Evolutionary conservation across 768 basidiomycete species (phyloP), one percentile per base, ranked within the genome.

Genomic region (Hemileccinum rubropunctum): DNA sequence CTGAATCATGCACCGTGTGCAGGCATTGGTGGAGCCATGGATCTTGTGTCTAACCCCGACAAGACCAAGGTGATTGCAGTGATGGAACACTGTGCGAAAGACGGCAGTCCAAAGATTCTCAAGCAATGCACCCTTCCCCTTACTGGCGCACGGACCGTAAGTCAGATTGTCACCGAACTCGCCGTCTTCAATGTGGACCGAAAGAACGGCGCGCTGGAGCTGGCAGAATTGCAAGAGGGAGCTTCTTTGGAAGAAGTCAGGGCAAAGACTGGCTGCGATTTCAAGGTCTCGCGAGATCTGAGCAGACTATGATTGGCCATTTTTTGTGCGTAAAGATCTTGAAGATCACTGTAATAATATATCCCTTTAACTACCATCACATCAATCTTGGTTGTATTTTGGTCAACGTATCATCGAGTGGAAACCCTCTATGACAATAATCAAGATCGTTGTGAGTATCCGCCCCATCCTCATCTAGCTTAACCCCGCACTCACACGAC

Each of bases 21-120:
- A 87, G 90, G 91, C 36, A 95, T 97, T 64, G 95, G 95, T 12
- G 95, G 94, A 44, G 94, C 94, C 11, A 95, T 95, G 92, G 93
- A 95, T 65, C 82, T 95, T 42, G 92, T 93, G 50, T 95, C 94
- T 51, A 97, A 95, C 71, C 95, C 94, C 2, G 92, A 95, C 69
- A 86, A 86, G 70, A 98, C 95, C 36, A 95, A 88, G 69, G 86
- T 94, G 52, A 90, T 95, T 48, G 91, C 78, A 6, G 79, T 91
- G 28, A 88, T 92, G 81, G 94, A 97, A 61, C 94, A 95, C 70
- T 82, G 82, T 62, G 86, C 91, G 39, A 93, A 91, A 72, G 85
- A 91, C 60, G 95, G 93, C 36, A 84, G 82, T 58, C 86, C 88
- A 32, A 98, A 98, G 76, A 86, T 98, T 51, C 75, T 95, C 54